These are phyloP conservation scores for Diaporthe sp. DNA, from an alignment of 2,329 filamentous ascomycete genomes.

Conservation along the genomic window DNA sequence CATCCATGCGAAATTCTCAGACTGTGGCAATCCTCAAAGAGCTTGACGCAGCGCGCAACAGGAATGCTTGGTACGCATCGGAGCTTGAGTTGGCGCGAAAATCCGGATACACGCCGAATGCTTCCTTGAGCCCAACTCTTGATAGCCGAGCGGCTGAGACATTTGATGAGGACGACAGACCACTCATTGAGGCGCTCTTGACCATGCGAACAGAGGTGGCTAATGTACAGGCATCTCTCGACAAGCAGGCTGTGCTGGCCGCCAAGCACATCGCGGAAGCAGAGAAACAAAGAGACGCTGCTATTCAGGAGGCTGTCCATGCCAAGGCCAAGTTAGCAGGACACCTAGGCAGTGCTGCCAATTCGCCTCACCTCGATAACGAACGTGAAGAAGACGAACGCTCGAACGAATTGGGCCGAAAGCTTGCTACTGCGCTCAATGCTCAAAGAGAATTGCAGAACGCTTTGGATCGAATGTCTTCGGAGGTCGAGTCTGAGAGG, in stretches of 20 bases:
- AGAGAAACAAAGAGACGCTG: conserved; percentile 92
- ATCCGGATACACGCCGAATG: conserved; percentile 83
- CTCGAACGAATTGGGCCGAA: conserved; percentile 80
- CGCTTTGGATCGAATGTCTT: conserved; percentile 76
- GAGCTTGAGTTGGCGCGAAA: conserved; percentile 93
- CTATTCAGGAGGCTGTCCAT: conserved; percentile 95
- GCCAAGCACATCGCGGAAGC: conserved; percentile 93
- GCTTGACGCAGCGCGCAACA: conserved; percentile 84
- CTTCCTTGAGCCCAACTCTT: conserved; percentile 77
- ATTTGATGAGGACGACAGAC: conserved; percentile 92
- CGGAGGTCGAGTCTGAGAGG: conserved; percentile 84
- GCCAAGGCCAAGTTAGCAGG: conserved; percentile 93
- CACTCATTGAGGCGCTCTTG: conserved; percentile 90
- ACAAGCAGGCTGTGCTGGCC: conserved; percentile 86
- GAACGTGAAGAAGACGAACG: conserved; percentile 75
- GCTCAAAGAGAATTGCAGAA: conserved; percentile 84
- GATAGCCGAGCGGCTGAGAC: conserved; percentile 83
- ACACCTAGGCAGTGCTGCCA: conserved; percentile 73
- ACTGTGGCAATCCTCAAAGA: conserved; percentile 86
- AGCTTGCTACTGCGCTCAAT: conserved; percentile 84
- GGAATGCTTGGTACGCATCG: conserved; percentile 97
- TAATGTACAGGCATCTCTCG: conserved; percentile 90
- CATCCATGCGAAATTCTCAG: conserved; percentile 72
- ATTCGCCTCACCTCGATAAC: conserved; percentile 69
- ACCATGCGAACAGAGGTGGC: conserved; percentile 91